Base-by-base conservation (phyloP, 2,329 filamentous ascomycete genomes). In the Sporothrix schenckii region DNA sequence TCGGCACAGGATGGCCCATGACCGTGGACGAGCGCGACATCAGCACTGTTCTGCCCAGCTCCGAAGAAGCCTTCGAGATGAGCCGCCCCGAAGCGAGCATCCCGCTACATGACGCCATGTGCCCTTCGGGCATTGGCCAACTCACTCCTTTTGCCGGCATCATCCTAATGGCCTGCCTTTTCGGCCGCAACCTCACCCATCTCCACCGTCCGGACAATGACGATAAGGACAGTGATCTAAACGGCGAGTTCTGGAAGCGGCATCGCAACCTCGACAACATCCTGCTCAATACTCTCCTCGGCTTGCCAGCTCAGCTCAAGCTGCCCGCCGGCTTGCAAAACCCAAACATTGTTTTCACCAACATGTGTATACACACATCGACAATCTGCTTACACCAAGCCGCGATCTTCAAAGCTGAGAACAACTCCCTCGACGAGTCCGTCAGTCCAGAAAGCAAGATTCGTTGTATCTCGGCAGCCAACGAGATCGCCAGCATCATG, bases 311-410 rank as follows among this genome's bases (percentile, higher is more conserved):
- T 47, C 86, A 91, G 74, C 85, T 98, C 44, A 92, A 94, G 74
- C 83, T 98, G 44, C 93, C 95, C 0, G 81, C 82, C 19, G 93
- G 92, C 0, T 81, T 97, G 47, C 82, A 84, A 19, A 91, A 94
- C 76, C 87, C 93, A 3, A 98, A 97, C 74, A 89, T 94, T 69
- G 89, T 98, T 4, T 98, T 97, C 78, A 89, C 92, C 70, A 98
- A 98, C 76, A 97, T 99, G 93, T 93, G 92, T 77, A 93, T 99
- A 44, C 94, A 98, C 78, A 97, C 95, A 0, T 97, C 94, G 0
- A 93, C 93, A 1, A 98, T 99, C 69, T 98, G 94, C 79, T 83
- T 99, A n/a, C 95, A 99, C 77, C 95, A 99, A 81, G 95, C 94
- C 2, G 95, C 95, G 34, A 98, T 99, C 24, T 97, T 94, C 85